Evolutionary conservation across 2,329 filamentous ascomycete genomes (phyloP).

Genomic region (Penicillium sp.): DNA sequence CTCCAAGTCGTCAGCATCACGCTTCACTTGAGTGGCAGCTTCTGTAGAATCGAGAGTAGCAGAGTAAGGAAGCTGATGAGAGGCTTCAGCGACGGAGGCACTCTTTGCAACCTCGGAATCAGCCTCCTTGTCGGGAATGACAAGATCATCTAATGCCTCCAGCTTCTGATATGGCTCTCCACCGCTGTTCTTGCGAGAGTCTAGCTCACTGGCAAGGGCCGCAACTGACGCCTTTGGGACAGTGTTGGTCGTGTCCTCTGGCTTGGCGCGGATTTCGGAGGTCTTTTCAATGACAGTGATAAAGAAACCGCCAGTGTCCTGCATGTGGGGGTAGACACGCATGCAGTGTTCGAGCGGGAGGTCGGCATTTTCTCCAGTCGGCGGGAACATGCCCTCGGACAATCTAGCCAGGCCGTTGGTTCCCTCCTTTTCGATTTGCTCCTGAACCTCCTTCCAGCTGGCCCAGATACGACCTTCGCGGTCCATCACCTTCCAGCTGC

Average conservation of each 20-base stretch:
- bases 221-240: slow-evolving; percentile 39
- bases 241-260: slow-evolving; percentile 52
- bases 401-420: slow-evolving; percentile 64
- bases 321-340: slow-evolving; percentile 88
- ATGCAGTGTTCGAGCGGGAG: slow-evolving; percentile 86
- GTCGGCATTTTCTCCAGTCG: slow-evolving; percentile 51
- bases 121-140: slow-evolving; percentile 27
- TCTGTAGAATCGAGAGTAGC: slow-evolving; percentile 24
- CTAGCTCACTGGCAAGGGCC: slow-evolving; percentile 35
- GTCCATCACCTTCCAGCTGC: slow-evolving; percentile 86
- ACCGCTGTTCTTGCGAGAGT: slow-evolving; percentile 30
- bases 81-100: slow-evolving; percentile 33
- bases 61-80: slow-evolving; percentile 33
- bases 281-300: slow-evolving; percentile 93
- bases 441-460: slow-evolving; percentile 75
- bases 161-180: slow-evolving; percentile 36
- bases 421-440: slow-evolving; percentile 58
- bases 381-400: slow-evolving; percentile 78
- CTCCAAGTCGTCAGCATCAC: slow-evolving; percentile 32
- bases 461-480: slow-evolving; percentile 74
- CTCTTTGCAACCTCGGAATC: slow-evolving; percentile 33
- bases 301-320: slow-evolving; percentile 97
- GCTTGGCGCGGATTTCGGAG: slow-evolving; percentile 73
- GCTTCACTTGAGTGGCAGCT: slow-evolving; percentile 29
- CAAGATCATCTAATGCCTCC: slow-evolving; percentile 39